Conservation (phyloP, 2,329 filamentous ascomycete genomes). For the Alternaria sp. region DNA sequence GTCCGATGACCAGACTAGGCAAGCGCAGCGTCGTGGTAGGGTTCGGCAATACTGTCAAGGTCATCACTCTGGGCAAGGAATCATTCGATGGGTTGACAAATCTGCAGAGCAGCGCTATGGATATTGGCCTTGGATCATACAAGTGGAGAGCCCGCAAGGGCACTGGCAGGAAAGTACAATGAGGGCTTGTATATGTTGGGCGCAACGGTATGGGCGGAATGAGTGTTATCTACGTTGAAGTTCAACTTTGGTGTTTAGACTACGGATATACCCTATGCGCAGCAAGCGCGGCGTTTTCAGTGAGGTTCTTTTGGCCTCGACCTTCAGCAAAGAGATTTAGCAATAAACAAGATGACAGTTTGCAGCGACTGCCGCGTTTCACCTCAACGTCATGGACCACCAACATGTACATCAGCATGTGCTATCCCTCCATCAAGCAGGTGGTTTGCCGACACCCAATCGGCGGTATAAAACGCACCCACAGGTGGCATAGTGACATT, state of each 20-base stretch:
- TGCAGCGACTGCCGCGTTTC: background rate
- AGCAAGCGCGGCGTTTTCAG: conserved; percentile 15
- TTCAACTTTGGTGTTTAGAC: conserved; percentile 6
- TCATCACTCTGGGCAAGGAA: conserved; percentile 73
- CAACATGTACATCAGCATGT: conserved; percentile 10
- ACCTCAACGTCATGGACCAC: conserved; percentile 13
- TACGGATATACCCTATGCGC: conserved; percentile 20
- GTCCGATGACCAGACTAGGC: conserved; percentile 71
- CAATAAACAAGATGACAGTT: background rate
- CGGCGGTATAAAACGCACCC: conserved; percentile 6
- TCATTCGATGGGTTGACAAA: conserved; percentile 60
- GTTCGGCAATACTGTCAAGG: conserved; percentile 76
- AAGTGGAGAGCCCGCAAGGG: conserved; percentile 23
- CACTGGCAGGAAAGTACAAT: conserved; percentile 26
- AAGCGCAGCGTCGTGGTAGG: conserved; percentile 72
- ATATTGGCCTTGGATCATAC: conserved; percentile 21
- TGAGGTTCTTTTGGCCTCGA: background rate
- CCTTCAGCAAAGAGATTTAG: background rate
- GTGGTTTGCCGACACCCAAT: conserved; percentile 18
- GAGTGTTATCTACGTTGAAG: conserved; percentile 6
- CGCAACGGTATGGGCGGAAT: background rate
- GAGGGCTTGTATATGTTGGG: conserved; percentile 4
- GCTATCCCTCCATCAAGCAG: conserved; percentile 10
- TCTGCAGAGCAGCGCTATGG: conserved; percentile 18
- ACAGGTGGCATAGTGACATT: background rate